Conservation (phyloP, 306 rosid species). For the Pyrus betulifolia region DNA sequence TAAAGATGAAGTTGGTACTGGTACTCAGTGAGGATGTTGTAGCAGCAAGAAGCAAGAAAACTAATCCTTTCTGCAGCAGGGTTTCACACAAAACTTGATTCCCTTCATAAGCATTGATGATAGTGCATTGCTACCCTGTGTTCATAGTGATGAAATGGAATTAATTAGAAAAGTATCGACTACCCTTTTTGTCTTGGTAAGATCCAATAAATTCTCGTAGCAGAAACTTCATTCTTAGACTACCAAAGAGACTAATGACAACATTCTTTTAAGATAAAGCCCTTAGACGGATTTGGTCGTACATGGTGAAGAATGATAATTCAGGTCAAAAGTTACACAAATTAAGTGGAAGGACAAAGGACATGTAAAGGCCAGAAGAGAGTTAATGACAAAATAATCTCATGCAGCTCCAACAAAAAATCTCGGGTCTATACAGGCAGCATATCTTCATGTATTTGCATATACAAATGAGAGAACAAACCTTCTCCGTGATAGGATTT, state of each 20-base stretch:
- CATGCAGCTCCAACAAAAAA: not conserved
- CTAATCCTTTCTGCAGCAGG: constrained; percentile 77
- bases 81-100: constrained; percentile 59
- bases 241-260: not conserved
- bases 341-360: not conserved
- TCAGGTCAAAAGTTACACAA: not conserved
- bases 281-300: not conserved
- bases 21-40: not conserved
- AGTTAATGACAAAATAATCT: not conserved
- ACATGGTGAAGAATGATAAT: not conserved
- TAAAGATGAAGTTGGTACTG: too few species aligned
- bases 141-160: constrained; percentile 1
- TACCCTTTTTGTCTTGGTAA: not conserved
- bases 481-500: constrained; percentile 68
- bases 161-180: not conserved
- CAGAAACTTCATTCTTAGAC: not conserved
- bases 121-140: constrained; percentile 60
- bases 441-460: not conserved
- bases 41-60: not conserved
- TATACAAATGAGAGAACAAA: constrained; percentile 20
- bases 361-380: not conserved
- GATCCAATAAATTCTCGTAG: not conserved
- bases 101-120: constrained; percentile 62
- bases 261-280: not conserved
- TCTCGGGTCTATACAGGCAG: not conserved